Conservation (phyloP, 192 early-diverging fungal genomes). For the Lobulomyces angularis region DNA sequence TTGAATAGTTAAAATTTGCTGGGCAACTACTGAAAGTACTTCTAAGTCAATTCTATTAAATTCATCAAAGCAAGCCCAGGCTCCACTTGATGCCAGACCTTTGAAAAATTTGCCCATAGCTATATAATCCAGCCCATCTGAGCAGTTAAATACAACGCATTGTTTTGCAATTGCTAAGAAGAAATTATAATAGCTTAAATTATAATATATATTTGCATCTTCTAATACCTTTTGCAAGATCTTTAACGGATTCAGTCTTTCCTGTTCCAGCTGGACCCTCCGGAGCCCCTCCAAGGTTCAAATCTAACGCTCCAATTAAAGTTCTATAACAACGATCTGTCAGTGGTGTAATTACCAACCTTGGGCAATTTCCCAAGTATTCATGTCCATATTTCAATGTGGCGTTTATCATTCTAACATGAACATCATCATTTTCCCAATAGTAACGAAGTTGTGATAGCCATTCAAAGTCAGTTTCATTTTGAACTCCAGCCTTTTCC, state of each 20-base stretch:
- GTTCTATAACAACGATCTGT: conserved; percentile 53
- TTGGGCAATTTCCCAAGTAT: conserved; percentile 41
- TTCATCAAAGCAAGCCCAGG: conserved; percentile 54
- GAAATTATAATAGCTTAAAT: too few relatives aligned
- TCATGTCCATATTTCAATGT: conserved; percentile 49
- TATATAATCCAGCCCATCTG: conserved; percentile 53
- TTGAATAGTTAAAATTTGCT: conserved; percentile 49
- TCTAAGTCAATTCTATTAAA: conserved; percentile 54
- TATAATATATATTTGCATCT: too few relatives aligned
- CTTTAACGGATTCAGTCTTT: conserved; percentile 50
- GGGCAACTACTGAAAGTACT: conserved; percentile 48
- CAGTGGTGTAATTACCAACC: conserved; percentile 45
- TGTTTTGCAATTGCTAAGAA: conserved; percentile 46
- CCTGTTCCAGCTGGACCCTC: conserved; percentile 51
- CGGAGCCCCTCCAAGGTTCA: conserved; percentile 49
- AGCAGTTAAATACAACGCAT: conserved; percentile 53
- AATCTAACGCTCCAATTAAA: conserved; percentile 46
- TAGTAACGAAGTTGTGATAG: conserved; percentile 50
- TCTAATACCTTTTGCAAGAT: conserved; percentile 32
- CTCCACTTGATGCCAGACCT: conserved; percentile 44
- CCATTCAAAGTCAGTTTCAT: conserved; percentile 45
- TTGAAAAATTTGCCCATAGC: conserved; percentile 58
- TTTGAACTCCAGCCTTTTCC: conserved; percentile 24
- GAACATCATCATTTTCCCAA: conserved; percentile 45
- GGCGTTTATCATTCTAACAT: conserved; percentile 48